Base-by-base conservation (phyloP, 2,329 filamentous ascomycete species). In the Calonectria honghensis region DNA sequence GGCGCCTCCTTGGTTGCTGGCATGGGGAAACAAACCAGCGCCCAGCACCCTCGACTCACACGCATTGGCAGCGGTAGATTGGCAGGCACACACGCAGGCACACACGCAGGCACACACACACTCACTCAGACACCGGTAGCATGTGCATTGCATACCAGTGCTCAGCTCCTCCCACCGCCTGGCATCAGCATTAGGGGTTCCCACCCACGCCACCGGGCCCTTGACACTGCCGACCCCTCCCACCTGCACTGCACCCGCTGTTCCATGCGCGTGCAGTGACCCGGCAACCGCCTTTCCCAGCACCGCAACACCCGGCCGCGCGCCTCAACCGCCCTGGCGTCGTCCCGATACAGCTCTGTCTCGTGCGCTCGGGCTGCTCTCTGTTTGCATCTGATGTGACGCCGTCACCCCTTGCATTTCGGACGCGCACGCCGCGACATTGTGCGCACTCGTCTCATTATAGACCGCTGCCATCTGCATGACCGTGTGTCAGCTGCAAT, bases 261-360 rank as follows among this genome's bases (percentile, higher is more conserved):
- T 65, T 29, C 48, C 63, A 39, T 72, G 70, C 39, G 37, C 32
- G n/a, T 27, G 57, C 32, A 54, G 31, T 74, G 63, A 52, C 72
- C 72, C 61, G 32, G 72, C 72, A 74, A 74, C 71, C 45, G 24
- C 57, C n/a, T 45, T 13, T 6, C 37, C n/a, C 50, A 67, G 24
- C 31, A 61, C 6, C 51, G 24, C 51, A 59, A 41, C 39, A 51
- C 27, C 31, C 37, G 11, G 32, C 37, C 50, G 63, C 37, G 20
- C 69, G 69, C 61, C 69, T 67, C 52, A 67, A 67, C 61, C 69
- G 50, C 41, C 61, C 68, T 68, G 39, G 39, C 70, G 51, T 68
- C 59, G 37, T 65, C 29, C 20, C 48, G 39, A 24, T 37, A 51
- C 29, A 54, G 48, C 68, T 65, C n/a, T 67, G 48, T 51, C 64